phyloP scores from a whole-genome alignment of 495 filamentous ascomycete species.

The Aspergillus carlsbadensis region DNA sequence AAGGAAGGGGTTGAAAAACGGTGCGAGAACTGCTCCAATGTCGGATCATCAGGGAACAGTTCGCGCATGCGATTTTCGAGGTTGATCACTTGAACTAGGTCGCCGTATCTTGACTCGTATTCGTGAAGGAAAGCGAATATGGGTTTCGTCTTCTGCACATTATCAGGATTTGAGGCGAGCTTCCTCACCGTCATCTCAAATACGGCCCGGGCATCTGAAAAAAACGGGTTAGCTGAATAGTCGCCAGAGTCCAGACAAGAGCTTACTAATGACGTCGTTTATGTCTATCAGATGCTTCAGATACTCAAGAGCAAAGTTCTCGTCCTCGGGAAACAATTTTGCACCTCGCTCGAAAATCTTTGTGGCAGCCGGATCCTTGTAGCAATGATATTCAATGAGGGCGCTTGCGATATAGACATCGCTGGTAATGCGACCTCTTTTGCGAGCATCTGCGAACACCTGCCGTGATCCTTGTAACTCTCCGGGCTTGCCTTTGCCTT shows the following conservation, averaged over 20 bases:
- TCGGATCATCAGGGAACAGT: conserved; percentile 83
- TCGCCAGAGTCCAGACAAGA: not conserved
- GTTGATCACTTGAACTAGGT: conserved; percentile 82
- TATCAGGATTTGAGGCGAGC: conserved; percentile 69
- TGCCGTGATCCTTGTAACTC: conserved; percentile 74
- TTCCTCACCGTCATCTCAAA: conserved; percentile 89
- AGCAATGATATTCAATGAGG: conserved; percentile 90
- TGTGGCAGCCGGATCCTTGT: conserved; percentile 84
- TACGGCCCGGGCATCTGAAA: conserved; percentile 81
- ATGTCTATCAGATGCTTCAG: conserved; percentile 88
- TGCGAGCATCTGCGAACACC: conserved; percentile 83
- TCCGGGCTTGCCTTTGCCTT: conserved; percentile 81
- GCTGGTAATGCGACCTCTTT: conserved; percentile 79
- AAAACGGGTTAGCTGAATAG: conserved; percentile 20
- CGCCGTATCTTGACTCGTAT: conserved; percentile 92
- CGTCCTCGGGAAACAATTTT: conserved; percentile 88
- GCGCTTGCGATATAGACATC: conserved; percentile 93
- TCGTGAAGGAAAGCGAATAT: conserved; percentile 89
- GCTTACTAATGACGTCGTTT: conserved; percentile 91
- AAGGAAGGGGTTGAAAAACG: conserved; percentile 68
- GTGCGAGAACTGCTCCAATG: conserved; percentile 68
- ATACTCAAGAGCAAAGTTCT: conserved; percentile 88
- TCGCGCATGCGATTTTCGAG: conserved; percentile 91
- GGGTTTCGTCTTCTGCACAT: conserved; percentile 70
- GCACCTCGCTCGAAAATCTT: conserved; percentile 95